Conservation (phyloP, 1,284 basidiomycete species). For the Schizophyllum amplum region DNA sequence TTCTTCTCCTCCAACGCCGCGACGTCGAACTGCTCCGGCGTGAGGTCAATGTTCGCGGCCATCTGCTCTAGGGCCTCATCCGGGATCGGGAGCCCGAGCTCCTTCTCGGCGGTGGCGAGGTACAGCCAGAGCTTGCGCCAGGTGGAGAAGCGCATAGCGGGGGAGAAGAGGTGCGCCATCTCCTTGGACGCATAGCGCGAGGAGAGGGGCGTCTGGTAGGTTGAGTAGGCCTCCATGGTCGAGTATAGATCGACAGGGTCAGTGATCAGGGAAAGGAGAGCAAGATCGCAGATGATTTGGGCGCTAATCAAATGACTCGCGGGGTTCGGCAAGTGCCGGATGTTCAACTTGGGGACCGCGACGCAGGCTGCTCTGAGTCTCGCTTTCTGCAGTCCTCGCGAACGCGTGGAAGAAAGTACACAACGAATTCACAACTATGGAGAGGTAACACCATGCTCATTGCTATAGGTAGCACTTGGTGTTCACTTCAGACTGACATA, state of each 20-base stretch:
- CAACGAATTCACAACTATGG: no score
- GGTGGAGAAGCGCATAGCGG: constrained; percentile 90
- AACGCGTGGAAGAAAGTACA: no score
- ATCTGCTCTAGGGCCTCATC: constrained; percentile 93
- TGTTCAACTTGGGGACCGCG: no score
- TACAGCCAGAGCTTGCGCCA: constrained; percentile 97
- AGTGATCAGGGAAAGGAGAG: no score
- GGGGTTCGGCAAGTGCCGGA: no score
- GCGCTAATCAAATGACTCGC: no score
- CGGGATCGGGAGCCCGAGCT: constrained; percentile 86
- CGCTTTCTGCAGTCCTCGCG: no score
- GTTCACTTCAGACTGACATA: no score
- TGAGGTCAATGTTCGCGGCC: constrained; percentile 80
- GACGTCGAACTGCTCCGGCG: constrained; percentile 85
- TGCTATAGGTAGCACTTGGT: no score
- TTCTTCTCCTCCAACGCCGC: constrained; percentile 96
- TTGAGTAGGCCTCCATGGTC: constrained; percentile 57
- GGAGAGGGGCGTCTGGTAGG: constrained; percentile 69
- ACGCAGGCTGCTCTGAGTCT: no score
- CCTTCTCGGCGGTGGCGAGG: constrained; percentile 93
- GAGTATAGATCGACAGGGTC: not conserved
- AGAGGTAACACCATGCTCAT: no score
- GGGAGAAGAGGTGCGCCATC: constrained; percentile 95
- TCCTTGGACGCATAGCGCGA: constrained; percentile 99
- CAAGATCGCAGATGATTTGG: no score